phyloP scores from a whole-genome alignment of 805 yeast genomes.

The Candida nanaspora region DNA sequence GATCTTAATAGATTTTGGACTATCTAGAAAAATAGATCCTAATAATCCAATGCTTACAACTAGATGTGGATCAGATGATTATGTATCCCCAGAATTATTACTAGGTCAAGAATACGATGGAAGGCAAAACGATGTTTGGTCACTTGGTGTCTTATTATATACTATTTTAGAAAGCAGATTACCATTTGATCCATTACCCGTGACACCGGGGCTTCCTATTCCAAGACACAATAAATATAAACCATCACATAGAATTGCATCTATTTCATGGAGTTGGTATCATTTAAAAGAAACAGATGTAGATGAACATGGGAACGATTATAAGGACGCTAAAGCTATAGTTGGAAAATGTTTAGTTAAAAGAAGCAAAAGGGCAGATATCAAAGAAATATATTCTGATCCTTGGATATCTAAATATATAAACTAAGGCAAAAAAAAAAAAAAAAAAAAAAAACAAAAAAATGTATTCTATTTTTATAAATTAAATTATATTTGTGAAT shows the following conservation, averaged over 20 bases:
- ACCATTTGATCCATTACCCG: conserved; percentile 87
- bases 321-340: conserved; percentile 40
- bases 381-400: conserved; percentile 24
- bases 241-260: conserved; percentile 83
- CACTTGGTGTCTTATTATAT: conserved; percentile 86
- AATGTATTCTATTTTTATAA: neutral
- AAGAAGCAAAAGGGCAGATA: conserved; percentile 36
- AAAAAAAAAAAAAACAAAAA: no score
- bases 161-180: conserved; percentile 77
- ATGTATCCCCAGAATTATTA: conserved; percentile 88
- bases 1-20: conserved; percentile 81
- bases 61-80: conserved; percentile 94
- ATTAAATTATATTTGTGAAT: neutral
- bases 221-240: conserved; percentile 41
- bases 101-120: conserved; percentile 93
- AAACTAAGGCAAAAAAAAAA: neutral
- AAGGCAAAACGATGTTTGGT: conserved; percentile 87
- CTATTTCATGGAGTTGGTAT: conserved; percentile 89
- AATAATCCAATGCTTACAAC: conserved; percentile 65
- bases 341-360: conserved; percentile 45
- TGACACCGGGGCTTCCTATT: conserved; percentile 26
- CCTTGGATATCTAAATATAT: conserved; percentile 24
- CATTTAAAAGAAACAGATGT: conserved; percentile 29
- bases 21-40: conserved; percentile 62
- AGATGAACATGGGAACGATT: conserved; percentile 17